Evolutionary conservation across 495 filamentous ascomycete genomes (phyloP), one percentile per base, ranked within the genome.

Genomic region (Pyrenula aspistea): DNA sequence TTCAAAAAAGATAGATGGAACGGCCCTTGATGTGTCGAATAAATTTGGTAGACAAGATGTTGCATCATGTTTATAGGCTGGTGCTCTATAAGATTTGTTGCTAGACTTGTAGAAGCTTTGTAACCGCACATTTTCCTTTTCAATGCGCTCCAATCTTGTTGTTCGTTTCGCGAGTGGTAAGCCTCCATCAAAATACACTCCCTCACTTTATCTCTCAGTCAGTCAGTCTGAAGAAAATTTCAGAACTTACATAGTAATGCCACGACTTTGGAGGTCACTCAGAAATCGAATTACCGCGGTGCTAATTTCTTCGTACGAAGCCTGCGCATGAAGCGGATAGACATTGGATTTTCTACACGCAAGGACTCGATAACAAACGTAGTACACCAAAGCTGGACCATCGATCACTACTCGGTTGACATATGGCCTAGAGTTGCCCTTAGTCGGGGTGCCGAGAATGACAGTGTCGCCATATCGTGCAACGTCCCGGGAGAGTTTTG

Each of bases 131-230:
- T 79, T 68, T 10, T 63, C 71, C 55, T 55, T 66, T 49, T 73
- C 65, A n/a, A 87, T 70, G 19, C 86, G 75, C 10, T 61, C 47
- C 21, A 75, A 56, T n/a, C 86, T 76, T 8, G 72, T 79, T 0
- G 67, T 59, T 22, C 72, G 71, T 59, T 89, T 89, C 15, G 65
- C 60, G 3, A 68, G 51, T 10, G 89, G 89, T 11, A 94, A 72
- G 49, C 78, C 83, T 22, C 88, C 87, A 64, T 94, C 89, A 56
- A 94, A 92, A 65, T 81, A 90, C 54, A 94, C 88, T 48, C 12
- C 25, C 15, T 57, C 51, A 12, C 58, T 62, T 1, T 24, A 48
- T 48, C 19, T 48, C 42, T 48, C 11, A 48, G 19, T 48, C 11
- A 19, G 11, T 48, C 11, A 19, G 42, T 19, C 19, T 11, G 42